A percentile compares a stretch with the other conserved stretches of the same genome.
Evolutionary conservation across 2,329 filamentous ascomycete species (phyloP).

Genomic region (Bretziella fagacearum): DNA sequence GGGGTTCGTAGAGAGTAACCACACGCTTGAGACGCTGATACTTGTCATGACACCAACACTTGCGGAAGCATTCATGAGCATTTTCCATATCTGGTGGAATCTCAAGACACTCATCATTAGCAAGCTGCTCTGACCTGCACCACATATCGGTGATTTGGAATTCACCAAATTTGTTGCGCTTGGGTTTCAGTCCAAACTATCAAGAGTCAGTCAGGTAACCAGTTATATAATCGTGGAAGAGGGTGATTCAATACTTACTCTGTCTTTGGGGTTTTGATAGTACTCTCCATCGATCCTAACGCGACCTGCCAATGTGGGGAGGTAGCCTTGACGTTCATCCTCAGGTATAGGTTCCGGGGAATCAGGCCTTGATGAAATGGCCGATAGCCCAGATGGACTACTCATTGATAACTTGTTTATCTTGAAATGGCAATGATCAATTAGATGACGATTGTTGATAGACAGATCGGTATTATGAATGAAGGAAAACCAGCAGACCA

Average conservation of each 20-base stretch:
- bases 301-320: not conserved
- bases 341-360: not conserved
- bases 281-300: not conserved
- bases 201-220: not conserved
- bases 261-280: not conserved
- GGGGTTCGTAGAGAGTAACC: not conserved
- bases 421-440: no score
- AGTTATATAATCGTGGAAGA: not conserved
- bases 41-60: not conserved
- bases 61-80: not conserved
- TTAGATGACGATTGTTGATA: no score
- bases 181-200: conserved; percentile 1
- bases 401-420: no score
- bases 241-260: not conserved
- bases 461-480: no score
- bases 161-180: not conserved
- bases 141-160: conserved; percentile 1
- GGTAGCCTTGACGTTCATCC: not conserved
- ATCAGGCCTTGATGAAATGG: no score
- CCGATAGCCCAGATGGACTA: no score
- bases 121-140: not conserved
- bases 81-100: not conserved
- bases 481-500: no score
- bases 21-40: not conserved
- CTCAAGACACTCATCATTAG: not conserved